These are phyloP conservation scores for Ophiosphaerella korrae DNA, from an alignment of 2,329 filamentous ascomycete genomes.

Conservation along the genomic window DNA sequence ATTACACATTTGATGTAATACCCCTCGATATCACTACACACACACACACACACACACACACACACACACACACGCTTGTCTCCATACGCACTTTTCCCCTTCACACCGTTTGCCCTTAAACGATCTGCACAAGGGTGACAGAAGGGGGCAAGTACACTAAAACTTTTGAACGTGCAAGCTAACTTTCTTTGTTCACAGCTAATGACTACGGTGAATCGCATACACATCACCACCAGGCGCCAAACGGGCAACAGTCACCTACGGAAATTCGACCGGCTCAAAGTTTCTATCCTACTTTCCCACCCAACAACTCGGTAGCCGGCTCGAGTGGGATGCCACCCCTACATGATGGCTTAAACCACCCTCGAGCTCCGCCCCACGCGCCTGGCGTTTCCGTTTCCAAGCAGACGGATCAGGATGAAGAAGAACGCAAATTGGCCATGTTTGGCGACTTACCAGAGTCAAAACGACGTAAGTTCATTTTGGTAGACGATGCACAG, in stretches of 20 bases:
- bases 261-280: constrained; percentile 75
- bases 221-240: constrained; percentile 69
- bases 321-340: constrained; percentile 66
- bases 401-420: constrained; percentile 57
- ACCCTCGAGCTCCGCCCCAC: constrained; percentile 50
- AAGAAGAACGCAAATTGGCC: constrained; percentile 65
- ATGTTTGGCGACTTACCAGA: constrained; percentile 90
- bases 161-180: constrained; percentile 46
- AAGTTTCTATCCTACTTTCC: constrained; percentile 75
- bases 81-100: constrained; percentile 26
- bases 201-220: constrained; percentile 65
- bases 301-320: constrained; percentile 61
- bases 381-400: constrained; percentile 50
- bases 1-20: constrained; percentile 50
- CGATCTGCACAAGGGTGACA: constrained; percentile 22
- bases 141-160: constrained; percentile 21
- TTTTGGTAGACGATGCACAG: constrained; percentile 88
- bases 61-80: constrained; percentile 35
- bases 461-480: constrained; percentile 93
- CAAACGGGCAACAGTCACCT: constrained; percentile 59
- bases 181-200: constrained; percentile 56
- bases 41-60: no score
- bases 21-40: constrained; percentile 43
- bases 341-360: constrained; percentile 63
- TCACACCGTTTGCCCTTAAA: constrained; percentile 29